Conservation (phyloP, 345 rosid species). For the Lepidium sativum region DNA sequence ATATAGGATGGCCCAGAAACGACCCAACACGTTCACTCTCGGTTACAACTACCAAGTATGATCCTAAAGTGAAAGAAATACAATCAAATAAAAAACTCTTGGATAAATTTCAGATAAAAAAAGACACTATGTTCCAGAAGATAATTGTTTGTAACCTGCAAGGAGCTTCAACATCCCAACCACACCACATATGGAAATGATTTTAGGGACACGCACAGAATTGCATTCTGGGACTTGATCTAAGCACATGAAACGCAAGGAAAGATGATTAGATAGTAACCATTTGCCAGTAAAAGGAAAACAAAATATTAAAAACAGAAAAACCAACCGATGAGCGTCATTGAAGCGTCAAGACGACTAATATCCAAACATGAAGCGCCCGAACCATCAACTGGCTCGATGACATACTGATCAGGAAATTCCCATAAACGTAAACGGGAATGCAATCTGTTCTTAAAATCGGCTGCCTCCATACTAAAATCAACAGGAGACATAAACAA, state of each 20-base stretch:
- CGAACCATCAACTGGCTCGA: conserved; percentile 91
- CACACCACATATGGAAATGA: conserved; percentile 63
- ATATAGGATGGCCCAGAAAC: conserved; percentile 78
- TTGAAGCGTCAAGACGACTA: conserved; percentile 68
- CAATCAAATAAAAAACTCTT: neutral
- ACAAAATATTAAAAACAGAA: neutral
- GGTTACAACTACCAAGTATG: conserved; percentile 69
- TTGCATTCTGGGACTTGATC: conserved; percentile 62
- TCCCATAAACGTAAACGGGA: conserved; percentile 89
- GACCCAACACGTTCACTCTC: conserved; percentile 79
- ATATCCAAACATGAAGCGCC: conserved; percentile 53
- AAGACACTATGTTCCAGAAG: too few species aligned
- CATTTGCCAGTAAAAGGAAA: neutral
- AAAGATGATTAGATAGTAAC: neutral
- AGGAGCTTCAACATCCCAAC: conserved; percentile 91
- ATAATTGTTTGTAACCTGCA: conserved; percentile 43
- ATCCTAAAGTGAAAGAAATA: conserved; percentile 41
- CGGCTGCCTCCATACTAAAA: conserved; percentile 59
- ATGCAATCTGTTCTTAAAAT: conserved; percentile 71
- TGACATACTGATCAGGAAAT: conserved; percentile 80
- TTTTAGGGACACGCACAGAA: conserved; percentile 77
- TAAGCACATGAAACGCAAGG: conserved; percentile 16
- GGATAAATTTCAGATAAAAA: neutral
- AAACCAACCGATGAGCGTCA: conserved; percentile 60
- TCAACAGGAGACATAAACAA: neutral